Base-by-base conservation (phyloP, 805 yeast genomes). In the Candida tammaniensis region DNA sequence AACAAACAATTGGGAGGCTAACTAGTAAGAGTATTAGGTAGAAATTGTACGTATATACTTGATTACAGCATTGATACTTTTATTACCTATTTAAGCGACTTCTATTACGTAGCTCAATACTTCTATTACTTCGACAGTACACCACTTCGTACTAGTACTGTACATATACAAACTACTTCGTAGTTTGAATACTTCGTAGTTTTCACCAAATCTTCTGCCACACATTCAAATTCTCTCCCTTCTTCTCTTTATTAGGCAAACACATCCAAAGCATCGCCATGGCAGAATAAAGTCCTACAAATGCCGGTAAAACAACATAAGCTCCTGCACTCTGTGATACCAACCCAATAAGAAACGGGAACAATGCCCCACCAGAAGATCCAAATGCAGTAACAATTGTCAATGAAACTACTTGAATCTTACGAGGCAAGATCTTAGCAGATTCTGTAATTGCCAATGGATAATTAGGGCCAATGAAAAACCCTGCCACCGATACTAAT, bases 391-490 rank as follows among this genome's bases (percentile, higher is more conserved):
- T 70, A 51, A 64, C 66, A 29, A 75, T 61, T 1, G 78, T 72
- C 44, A 75, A 48, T 0, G 76, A 61, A 24, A 73, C 64, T 30
- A 70, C 68, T 48, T 72, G 75, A 38, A 74, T 72, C 50, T 68
- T 73, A 35, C 78, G 52, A 4, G 80, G 80, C 12, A 75, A 44
- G 25, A 74, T 55, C 9, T 36, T 39, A 1, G 70, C 64, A 8
- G 67, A 60, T 7, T 69, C 46, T 1, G 74, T 59, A 26, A 74
- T 54, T 74, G 73, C 63, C 43, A 75, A 54, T 12, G 70, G 75
- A 55, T 80, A 82, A 23, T 78, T 61, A 1, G 89, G 89, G 0
- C 89, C 91, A 24, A 79, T 70, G 46, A 72, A 73, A 1, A 77
- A 51, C 2, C 91, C 91, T 14, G 73, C 63, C 1, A 72, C 34